Conservation (phyloP, 2,329 filamentous ascomycete genomes). For the Nigrospora osmanthi region DNA sequence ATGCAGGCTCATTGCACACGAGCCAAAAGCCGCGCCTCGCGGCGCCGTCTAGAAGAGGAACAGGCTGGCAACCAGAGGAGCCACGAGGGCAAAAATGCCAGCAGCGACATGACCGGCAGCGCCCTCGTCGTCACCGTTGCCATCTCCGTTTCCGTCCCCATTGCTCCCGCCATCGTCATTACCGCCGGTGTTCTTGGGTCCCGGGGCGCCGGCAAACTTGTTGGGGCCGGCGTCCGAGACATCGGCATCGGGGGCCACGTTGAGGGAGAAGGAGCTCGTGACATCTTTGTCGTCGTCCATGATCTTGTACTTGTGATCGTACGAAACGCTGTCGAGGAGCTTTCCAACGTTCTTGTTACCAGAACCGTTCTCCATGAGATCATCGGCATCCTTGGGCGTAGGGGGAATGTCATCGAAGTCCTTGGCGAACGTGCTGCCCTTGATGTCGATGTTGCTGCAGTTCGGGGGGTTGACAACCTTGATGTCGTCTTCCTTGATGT, state of each 20-base stretch:
- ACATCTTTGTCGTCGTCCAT: constrained; percentile 30
- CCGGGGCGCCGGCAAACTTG: background rate
- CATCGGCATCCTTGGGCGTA: constrained; percentile 52
- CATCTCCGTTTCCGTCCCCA: background rate
- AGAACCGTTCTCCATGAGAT: constrained; percentile 69
- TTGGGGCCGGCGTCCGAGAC: background rate
- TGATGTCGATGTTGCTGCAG: constrained; percentile 60
- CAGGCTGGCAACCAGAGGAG: background rate
- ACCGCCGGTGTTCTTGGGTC: background rate
- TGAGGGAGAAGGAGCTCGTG: constrained; percentile 24
- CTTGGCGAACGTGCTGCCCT: constrained; percentile 54
- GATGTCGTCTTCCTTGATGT: constrained; percentile 46
- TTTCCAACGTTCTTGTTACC: constrained; percentile 47
- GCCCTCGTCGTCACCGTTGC: background rate
- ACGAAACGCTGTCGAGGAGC: constrained; percentile 48
- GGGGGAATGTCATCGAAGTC: constrained; percentile 67
- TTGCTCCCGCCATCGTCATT: background rate
- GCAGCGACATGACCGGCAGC: background rate
- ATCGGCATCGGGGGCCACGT: background rate
- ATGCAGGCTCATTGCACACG: no score
- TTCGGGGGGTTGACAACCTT: constrained; percentile 39
- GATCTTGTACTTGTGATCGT: constrained; percentile 43
- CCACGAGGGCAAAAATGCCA: background rate
- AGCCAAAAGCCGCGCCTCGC: no score
- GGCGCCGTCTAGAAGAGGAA: no score